These are phyloP conservation scores for Colletotrichum simmondsii DNA, from an alignment of 2,329 filamentous ascomycete species.

Conservation along the genomic window DNA sequence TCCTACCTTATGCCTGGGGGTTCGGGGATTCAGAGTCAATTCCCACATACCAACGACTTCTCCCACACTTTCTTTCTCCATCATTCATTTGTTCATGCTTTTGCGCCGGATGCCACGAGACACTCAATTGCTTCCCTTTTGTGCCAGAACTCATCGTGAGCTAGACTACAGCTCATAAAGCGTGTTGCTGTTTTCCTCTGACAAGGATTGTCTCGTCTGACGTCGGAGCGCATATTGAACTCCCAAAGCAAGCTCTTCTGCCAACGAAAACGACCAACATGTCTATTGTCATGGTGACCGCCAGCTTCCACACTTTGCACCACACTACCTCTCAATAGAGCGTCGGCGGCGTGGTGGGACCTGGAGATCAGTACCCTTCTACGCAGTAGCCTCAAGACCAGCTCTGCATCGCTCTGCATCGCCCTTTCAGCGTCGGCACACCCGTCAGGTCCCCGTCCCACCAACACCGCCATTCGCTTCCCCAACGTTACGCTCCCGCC, in stretches of 20 bases:
- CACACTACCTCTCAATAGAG: background rate
- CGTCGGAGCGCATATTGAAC: background rate
- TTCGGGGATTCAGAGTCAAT: constrained; percentile 1
- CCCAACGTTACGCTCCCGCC: constrained; percentile 7
- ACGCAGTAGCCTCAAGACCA: background rate
- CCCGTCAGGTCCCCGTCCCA: constrained; percentile 18
- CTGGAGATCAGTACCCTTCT: background rate
- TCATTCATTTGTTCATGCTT: background rate
- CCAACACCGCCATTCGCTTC: background rate
- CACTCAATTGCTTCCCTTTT: background rate
- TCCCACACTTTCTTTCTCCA: background rate
- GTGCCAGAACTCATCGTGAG: background rate
- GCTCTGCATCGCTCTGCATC: background rate
- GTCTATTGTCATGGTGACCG: background rate
- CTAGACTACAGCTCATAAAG: no score
- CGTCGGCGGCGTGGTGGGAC: background rate
- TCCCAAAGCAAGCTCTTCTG: background rate
- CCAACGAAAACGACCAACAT: background rate
- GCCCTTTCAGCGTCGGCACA: background rate
- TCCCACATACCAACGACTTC: constrained; percentile 6
- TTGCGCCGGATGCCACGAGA: background rate
- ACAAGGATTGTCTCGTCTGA: background rate
- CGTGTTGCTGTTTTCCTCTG: background rate
- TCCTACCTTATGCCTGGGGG: background rate
- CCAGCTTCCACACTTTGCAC: background rate